Evolutionary conservation across 768 basidiomycete genomes (phyloP), one percentile per base, ranked within the genome.

Genomic region (Neoboletus brunneissimus): DNA sequence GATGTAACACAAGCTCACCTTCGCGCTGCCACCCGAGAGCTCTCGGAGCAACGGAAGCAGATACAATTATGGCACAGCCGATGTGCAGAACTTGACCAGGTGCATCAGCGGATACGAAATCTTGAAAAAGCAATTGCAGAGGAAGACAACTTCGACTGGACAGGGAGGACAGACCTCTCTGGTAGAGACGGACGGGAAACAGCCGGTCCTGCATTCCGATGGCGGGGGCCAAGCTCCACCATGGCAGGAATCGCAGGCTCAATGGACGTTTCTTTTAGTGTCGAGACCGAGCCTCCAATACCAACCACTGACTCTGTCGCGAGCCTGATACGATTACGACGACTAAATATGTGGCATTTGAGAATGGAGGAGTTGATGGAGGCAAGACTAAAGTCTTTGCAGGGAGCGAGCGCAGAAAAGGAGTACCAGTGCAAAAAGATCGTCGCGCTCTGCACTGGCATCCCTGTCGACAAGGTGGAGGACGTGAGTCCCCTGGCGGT

Each of bases 361-460:
- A 79, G 91, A 53, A 83, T 90, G 74, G 86, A 93, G 64, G 81
- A 83, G 54, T 65, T 96, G 57, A 82, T 96, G 72, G 77, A 82
- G 59, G 78, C 81, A 57, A 80, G 91, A 57, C 72, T 97, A 56
- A 80, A 81, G 65, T 77, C 78, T 32, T 71, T 95, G 60, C 84
- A 90, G 62, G 91, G 88, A 44, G 86, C 87, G 31, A 88, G 87
- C 64, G 88, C 88, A 18, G 92, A 94, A 74, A 93, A 89, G 73
- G 91, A 94, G 68, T 87, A 89, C 64, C 88, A 94, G 72, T 96
- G 91, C 76, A 88, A 90, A 74, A 94, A 86, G 75, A 87, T 98
- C 57, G 87, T 99, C 25, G 86, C 93, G 15, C 75, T 94, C 41
- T 95, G 92, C 70, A 90, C 92, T 4, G 89, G 90, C 22, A 86